Base-by-base conservation (phyloP, 805 yeast species). In the Candida maltosa region DNA sequence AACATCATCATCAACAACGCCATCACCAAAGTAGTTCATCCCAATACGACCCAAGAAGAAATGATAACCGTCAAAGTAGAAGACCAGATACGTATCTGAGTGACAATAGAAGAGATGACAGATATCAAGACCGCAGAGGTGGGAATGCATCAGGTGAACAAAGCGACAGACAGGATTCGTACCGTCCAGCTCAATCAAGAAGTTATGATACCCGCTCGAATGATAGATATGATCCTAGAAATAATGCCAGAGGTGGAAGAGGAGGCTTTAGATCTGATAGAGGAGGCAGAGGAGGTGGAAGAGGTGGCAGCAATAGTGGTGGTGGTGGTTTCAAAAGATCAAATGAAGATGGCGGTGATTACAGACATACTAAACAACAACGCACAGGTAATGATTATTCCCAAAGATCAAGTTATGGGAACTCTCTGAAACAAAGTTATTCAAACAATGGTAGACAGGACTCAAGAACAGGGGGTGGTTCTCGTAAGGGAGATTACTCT, bases 201-300 rank as follows among this genome's bases (percentile, higher is more conserved):
- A 12, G 31, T 20, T 17, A 21, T 10, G 21, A 32, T 18, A 17
- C 21, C 26, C 24, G 16, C 12, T 9, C 7, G 7, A 32, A 22
- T 10, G 6, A 16, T 16, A 28, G 30, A 19, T 26, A 25, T 26
- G 35, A 32, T 3, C 25, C 14, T 12, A 27, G 31, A 8, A 6
- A 24, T 18, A 12, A 29, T 25, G 35, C 24, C 19, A 15, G 35
- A 12, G 35, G 29, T 4, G n/a, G n/a, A n/a, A 17, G 35, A 25
- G 35, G 25, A 19, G 25, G 35, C 16, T 4, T 17, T 32, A 20
- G 23, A 21, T 7, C 7, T 10, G 10, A 10, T 21, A 21, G 23
- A 21, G 23, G 14, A 21, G 23, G 10, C 10, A 21, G 23, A 21
- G 23, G 23, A 8, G 7, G 9, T 8, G 23, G 9, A 21, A 21